phyloP scores from a whole-genome alignment of 23 red algal species.

The Gracilaria domingensis region DNA sequence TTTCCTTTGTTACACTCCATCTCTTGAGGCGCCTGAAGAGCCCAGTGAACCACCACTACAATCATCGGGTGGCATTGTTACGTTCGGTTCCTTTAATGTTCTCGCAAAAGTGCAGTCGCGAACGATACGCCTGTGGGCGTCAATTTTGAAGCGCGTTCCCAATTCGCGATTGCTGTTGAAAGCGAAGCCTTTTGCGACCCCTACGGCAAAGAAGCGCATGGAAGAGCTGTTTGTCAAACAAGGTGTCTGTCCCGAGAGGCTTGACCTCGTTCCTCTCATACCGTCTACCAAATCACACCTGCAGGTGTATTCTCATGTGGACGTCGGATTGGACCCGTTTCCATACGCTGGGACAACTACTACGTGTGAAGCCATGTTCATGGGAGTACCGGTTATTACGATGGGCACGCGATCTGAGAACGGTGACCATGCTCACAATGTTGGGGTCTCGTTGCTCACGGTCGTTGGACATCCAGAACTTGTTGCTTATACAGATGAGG shows the following conservation, averaged over 20 bases:
- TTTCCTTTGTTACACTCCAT: slow-evolving; percentile 90
- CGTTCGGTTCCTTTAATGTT: slow-evolving; percentile 89
- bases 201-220: slow-evolving; percentile 52
- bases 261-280: slow-evolving; percentile 82
- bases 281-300: slow-evolving; percentile 78
- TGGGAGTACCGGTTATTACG: slow-evolving; percentile 87
- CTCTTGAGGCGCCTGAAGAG: slow-evolving; percentile 70
- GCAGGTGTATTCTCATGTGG: slow-evolving; percentile 73
- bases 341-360: slow-evolving; percentile 91
- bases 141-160: slow-evolving; percentile 74
- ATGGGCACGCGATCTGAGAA: slow-evolving; percentile 37
- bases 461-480: slow-evolving; percentile 78
- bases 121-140: slow-evolving; percentile 79
- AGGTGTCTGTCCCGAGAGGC: slow-evolving; percentile 54
- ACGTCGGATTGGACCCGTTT: slow-evolving; percentile 89
- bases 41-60: slow-evolving; percentile 30
- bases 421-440: slow-evolving; percentile 79
- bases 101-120: slow-evolving; percentile 83
- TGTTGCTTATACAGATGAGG: slow-evolving; percentile 67
- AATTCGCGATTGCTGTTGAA: slow-evolving; percentile 80
- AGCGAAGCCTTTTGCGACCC: slow-evolving; percentile 72
- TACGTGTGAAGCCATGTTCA: slow-evolving; percentile 88
- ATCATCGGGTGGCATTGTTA: slow-evolving; percentile 71
- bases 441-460: slow-evolving; percentile 69
- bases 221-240: slow-evolving; percentile 67